phyloP scores from a whole-genome alignment of 179 eudicot genomes.

The Actinidia arguta region DNA sequence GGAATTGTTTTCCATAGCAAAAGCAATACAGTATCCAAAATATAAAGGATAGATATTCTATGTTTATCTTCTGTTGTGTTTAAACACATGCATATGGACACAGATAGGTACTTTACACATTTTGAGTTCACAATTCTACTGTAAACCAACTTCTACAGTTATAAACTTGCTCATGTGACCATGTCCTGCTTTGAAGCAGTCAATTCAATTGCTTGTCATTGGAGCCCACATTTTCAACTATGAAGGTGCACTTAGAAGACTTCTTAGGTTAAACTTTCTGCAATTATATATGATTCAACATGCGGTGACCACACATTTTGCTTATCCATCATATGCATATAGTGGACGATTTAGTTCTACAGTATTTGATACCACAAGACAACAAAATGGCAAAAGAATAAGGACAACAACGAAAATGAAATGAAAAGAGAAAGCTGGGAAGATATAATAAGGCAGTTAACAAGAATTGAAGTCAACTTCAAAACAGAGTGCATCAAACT shows the following conservation, averaged over 20 bases:
- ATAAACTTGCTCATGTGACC: neutral
- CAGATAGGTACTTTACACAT: neutral
- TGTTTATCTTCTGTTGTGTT: neutral
- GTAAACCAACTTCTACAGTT: neutral
- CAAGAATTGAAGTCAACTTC: slow-evolving; percentile 1
- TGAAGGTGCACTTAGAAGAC: neutral
- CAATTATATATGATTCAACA: neutral
- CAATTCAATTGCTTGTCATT: neutral
- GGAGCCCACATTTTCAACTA: slow-evolving; percentile 18
- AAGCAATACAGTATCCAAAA: neutral
- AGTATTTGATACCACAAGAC: too few species aligned
- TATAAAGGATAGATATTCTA: neutral
- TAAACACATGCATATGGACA: neutral
- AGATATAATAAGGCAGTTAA: neutral
- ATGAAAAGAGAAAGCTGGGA: slow-evolving; percentile 16
- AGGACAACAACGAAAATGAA: slow-evolving; percentile 12
- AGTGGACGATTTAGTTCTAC: too few species aligned
- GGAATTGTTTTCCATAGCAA: neutral
- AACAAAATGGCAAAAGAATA: slow-evolving; percentile 12
- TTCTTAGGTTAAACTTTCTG: neutral
- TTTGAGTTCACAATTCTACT: neutral
- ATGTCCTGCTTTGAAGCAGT: neutral
- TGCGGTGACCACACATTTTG: neutral
- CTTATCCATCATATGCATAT: neutral
- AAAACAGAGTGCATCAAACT: slow-evolving; percentile 7